Base-by-base conservation (phyloP, 2,329 filamentous ascomycete genomes). In the Fusarium tanahbumbuense region DNA sequence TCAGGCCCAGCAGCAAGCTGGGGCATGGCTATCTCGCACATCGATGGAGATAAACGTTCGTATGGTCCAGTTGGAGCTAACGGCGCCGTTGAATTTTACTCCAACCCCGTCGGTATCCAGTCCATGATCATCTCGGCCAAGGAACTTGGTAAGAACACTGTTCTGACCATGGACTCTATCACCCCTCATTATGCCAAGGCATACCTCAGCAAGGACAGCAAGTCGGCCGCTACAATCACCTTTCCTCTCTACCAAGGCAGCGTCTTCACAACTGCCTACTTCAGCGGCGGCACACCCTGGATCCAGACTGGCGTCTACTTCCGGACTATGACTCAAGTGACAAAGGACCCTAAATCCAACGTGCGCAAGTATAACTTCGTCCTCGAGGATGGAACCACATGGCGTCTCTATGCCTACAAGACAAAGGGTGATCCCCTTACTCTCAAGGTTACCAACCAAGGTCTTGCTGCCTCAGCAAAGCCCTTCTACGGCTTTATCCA, bases 221-320 rank as follows among this genome's bases (percentile, higher is more conserved):
- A 83, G 5, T 84, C 86, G 10, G 78, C 83, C 2, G 87, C 91
- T 1, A 83, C 86, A 2, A 86, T 98, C 22, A 91, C 88, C 0
- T 93, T 97, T 70, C 94, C 94, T 0, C 77, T 98, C 10, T 89
- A 97, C 0, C 95, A 98, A 76, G 96, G 96, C 13, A 96, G 97
- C 89, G 91, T 89, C 0, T 97, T 94, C 73, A 84, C 97, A 20
- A 98, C 94, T 7, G 94, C 86, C 1, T 79, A 92, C 20, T 98
- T 94, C 79, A 85, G 84, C 56, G 88, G 89, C 30, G 85, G 89
- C 0, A 90, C 88, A 10, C 95, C 95, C 1, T 76, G 90, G 6
- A 85, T 98, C 45, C 89, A 94, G 72, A 91, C 90, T 23, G 89
- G 89, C 2, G 87, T 96, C 3, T 91, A 91, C 64, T 97, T 95